phyloP scores from a whole-genome alignment of 1,139 yeast species.

The Blastobotrys apis region DNA sequence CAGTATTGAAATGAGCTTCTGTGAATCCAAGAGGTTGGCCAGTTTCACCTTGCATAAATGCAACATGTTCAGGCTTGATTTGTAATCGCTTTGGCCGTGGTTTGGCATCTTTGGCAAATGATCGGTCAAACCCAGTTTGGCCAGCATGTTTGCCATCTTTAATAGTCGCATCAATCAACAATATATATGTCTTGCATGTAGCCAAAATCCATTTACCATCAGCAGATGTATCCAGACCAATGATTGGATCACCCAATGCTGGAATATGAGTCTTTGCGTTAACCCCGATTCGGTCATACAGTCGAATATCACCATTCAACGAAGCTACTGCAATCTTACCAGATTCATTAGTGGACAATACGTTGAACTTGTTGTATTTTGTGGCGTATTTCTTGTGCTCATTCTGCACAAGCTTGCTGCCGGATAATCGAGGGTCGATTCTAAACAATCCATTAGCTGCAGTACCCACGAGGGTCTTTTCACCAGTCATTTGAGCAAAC shows the following conservation, averaged over 20 bases:
- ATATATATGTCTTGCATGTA: slow-evolving; percentile 65
- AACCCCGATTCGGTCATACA: slow-evolving; percentile 66
- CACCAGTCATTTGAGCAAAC: slow-evolving; percentile 67
- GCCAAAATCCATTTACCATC: slow-evolving; percentile 83
- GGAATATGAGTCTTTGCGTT: slow-evolving; percentile 77
- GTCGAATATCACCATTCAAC: slow-evolving; percentile 65
- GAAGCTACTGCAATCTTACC: slow-evolving; percentile 79
- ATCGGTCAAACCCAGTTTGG: slow-evolving; percentile 56
- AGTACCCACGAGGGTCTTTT: slow-evolving; percentile 69
- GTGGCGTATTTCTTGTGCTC: slow-evolving; percentile 53
- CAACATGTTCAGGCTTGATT: slow-evolving; percentile 68
- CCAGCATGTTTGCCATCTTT: slow-evolving; percentile 61
- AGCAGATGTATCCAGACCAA: slow-evolving; percentile 64
- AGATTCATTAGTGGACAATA: slow-evolving; percentile 64
- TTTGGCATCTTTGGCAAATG: slow-evolving; percentile 61
- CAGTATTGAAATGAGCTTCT: slow-evolving; percentile 72
- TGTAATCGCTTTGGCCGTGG: slow-evolving; percentile 68
- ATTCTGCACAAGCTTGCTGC: slow-evolving; percentile 53
- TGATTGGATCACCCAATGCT: slow-evolving; percentile 70
- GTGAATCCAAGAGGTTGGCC: slow-evolving; percentile 57
- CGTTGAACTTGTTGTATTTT: slow-evolving; percentile 49
- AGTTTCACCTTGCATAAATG: slow-evolving; percentile 53
- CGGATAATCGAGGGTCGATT: slow-evolving; percentile 70
- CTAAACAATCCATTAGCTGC: slow-evolving; percentile 61
- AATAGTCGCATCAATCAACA: slow-evolving; percentile 62